Percentiles rank a stretch among this genome's conserved stretches.
These are phyloP conservation scores for Toxoplasma gondii DNA, from an alignment of 169 alveolate genomes.

Conservation along the genomic window DNA sequence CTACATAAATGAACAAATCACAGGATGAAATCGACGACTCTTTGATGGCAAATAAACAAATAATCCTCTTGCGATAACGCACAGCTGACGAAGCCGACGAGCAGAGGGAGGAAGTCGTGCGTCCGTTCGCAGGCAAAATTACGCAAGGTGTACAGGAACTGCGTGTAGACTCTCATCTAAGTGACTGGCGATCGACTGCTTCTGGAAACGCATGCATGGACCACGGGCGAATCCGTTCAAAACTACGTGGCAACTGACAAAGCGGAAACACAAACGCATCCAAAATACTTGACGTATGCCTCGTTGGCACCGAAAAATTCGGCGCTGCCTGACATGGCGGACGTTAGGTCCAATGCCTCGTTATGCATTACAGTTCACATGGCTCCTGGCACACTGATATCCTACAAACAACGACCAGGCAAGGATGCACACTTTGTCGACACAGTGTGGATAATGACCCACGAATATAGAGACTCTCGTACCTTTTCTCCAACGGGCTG, in stretches of 20 bases:
- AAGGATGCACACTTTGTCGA: not conserved
- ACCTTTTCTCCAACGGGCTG: slow-evolving; percentile 84
- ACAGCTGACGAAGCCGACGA: not conserved
- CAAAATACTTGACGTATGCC: too few species aligned
- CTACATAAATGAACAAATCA: not conserved
- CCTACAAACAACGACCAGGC: not conserved
- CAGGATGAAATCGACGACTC: not conserved
- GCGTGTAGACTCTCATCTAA: not conserved
- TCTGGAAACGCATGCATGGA: too few species aligned
- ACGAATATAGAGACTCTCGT: not conserved
- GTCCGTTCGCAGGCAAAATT: not conserved
- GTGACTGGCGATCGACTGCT: too few species aligned
- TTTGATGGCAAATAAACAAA: not conserved
- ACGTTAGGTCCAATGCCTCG: not conserved
- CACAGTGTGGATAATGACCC: not conserved
- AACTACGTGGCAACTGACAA: too few species aligned
- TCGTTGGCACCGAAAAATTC: too few species aligned
- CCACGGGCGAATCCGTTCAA: too few species aligned
- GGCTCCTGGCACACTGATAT: not conserved
- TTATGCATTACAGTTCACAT: not conserved
- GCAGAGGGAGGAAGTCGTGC: not conserved
- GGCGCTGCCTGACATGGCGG: not conserved
- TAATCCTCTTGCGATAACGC: not conserved
- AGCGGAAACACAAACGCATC: too few species aligned
- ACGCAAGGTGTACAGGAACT: not conserved